phyloP scores from a whole-genome alignment of 2,329 filamentous ascomycete species.

The Aspergillus versicolor region DNA sequence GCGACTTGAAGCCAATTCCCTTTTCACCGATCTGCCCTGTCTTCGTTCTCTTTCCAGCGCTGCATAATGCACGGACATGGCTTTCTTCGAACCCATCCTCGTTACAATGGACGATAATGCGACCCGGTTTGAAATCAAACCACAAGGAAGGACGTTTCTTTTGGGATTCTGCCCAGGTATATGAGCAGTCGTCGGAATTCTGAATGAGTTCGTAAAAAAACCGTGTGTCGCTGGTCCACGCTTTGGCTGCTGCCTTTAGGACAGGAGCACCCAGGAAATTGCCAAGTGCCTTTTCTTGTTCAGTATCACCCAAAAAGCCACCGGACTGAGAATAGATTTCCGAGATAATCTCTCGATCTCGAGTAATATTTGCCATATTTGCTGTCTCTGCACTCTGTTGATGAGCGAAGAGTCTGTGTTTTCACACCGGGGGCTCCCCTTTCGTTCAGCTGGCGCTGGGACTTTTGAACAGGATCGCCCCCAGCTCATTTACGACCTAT shows the following conservation, averaged over 20 bases:
- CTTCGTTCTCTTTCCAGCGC: background rate
- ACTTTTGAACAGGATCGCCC: no score
- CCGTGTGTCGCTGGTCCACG: background rate
- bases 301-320: background rate
- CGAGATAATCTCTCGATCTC: background rate
- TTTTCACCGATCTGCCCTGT: background rate
- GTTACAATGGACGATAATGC: conserved; percentile 1
- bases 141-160: background rate
- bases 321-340: conserved; percentile 1
- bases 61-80: conserved; percentile 1
- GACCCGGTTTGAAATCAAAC: background rate
- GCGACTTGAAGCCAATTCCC: background rate
- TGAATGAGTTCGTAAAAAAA: conserved; percentile 7
- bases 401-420: background rate
- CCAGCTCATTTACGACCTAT: no score
- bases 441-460: no score
- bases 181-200: conserved; percentile 1
- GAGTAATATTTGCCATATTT: background rate
- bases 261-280: background rate
- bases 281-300: background rate
- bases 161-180: background rate
- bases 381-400: background rate
- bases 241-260: background rate
- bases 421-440: background rate
- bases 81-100: conserved; percentile 6